Conservation (phyloP, 306 rosid species). For the Corylus avellana region DNA sequence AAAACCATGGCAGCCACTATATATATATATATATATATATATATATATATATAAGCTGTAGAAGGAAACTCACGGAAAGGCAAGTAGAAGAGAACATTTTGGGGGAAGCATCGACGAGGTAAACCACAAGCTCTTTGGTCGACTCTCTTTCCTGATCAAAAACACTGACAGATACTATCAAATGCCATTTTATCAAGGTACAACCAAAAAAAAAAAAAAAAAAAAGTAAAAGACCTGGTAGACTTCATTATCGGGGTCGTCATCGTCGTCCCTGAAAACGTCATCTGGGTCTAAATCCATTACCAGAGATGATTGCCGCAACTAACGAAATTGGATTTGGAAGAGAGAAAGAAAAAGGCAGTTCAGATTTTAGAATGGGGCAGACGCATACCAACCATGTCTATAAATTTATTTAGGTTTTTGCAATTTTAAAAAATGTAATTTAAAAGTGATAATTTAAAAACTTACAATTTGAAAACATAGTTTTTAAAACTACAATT, state of each 20-base stretch:
- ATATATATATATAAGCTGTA: neutral
- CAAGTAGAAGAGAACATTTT: slow-evolving; percentile 67
- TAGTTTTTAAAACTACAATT: too few species aligned
- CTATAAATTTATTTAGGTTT: too few species aligned
- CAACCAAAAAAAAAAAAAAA: neutral
- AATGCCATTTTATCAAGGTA: neutral
- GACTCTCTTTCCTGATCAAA: slow-evolving; percentile 56
- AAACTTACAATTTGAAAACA: too few species aligned
- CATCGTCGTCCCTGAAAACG: slow-evolving; percentile 86
- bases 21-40: neutral
- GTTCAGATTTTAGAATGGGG: neutral
- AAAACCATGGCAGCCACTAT: neutral
- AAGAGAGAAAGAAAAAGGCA: neutral
- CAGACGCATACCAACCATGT: too few species aligned
- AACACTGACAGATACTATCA: neutral
- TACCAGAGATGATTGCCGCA: neutral
- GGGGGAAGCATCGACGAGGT: slow-evolving; percentile 88
- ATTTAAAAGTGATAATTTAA: too few species aligned
- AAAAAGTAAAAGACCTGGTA: slow-evolving; percentile 34
- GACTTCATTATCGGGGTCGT: slow-evolving; percentile 51
- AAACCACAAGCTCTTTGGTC: slow-evolving; percentile 68
- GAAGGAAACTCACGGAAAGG: slow-evolving; percentile 47
- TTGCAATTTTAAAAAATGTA: too few species aligned
- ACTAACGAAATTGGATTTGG: neutral
- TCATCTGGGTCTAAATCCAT: slow-evolving; percentile 84